Evolutionary conservation across 1,284 basidiomycete species (phyloP).

Genomic region (Ceratobasidium sp.): DNA sequence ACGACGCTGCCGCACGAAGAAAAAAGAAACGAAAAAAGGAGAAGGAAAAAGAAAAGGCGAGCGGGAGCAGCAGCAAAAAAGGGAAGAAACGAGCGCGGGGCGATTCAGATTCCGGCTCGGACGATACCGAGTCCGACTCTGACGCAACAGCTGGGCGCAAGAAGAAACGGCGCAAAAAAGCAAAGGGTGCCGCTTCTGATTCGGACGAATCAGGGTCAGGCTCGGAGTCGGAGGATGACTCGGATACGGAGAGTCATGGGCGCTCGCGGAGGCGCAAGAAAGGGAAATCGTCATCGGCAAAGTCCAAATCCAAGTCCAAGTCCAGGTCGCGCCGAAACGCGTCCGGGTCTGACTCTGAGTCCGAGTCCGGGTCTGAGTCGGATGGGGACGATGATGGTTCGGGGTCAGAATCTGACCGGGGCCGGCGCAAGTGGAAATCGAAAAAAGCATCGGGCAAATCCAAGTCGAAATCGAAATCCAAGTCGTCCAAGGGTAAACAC

Average conservation of each 20-base stretch:
- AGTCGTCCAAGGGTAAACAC: conserved; percentile 45
- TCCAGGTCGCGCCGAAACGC: conserved; percentile 58
- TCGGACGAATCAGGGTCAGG: conserved; percentile 53
- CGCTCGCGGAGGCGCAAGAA: conserved; percentile 24
- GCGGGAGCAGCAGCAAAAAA: conserved; percentile 47
- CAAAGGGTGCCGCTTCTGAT: conserved; percentile 33
- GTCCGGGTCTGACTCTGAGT: conserved; percentile 56
- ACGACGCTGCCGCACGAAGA: conserved; percentile 50
- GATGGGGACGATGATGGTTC: conserved; percentile 46
- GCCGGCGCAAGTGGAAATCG: conserved; percentile 26
- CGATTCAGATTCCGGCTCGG: conserved; percentile 47
- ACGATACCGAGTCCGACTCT: conserved; percentile 39
- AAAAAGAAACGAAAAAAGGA: conserved; percentile 51
- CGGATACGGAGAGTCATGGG: conserved; percentile 49
- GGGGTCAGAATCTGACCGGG: conserved; percentile 48
- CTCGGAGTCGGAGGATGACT: conserved; percentile 45
- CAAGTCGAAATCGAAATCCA: conserved; percentile 47
- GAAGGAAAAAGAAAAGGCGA: conserved; percentile 53
- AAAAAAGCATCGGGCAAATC: conserved; percentile 50
- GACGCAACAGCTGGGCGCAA: conserved; percentile 45
- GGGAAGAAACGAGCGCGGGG: conserved; percentile 29
- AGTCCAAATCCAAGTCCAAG: conserved; percentile 51
- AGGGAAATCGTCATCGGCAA: conserved; percentile 29
- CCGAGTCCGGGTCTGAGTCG: conserved; percentile 52
- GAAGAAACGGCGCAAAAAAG: conserved; percentile 49